Evolutionary conservation across 2,329 filamentous ascomycete genomes (phyloP).

Genomic region (Sordariomycetes sp.): DNA sequence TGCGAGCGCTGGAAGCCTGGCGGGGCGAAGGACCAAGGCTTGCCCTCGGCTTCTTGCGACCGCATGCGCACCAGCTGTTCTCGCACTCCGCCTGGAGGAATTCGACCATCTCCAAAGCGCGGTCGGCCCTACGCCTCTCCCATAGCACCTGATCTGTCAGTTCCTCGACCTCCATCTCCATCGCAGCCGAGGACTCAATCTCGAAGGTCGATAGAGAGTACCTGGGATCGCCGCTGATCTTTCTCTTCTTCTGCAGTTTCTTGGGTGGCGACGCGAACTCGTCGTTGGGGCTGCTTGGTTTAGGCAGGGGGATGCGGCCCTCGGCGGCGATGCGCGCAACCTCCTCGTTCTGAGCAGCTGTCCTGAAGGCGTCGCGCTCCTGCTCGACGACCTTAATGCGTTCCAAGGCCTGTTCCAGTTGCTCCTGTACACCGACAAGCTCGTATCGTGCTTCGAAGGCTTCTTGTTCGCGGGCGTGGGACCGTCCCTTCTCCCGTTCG

Average conservation of each 20-base stretch:
- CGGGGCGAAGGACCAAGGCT: neutral
- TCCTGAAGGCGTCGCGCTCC: conserved; percentile 67
- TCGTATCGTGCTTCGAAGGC: conserved; percentile 59
- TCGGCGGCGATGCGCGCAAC: conserved; percentile 64
- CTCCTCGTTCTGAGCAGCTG: conserved; percentile 63
- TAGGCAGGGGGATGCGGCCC: conserved; percentile 58
- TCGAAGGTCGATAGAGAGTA: conserved; percentile 38
- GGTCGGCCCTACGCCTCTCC: conserved; percentile 55
- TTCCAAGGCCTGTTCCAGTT: conserved; percentile 55
- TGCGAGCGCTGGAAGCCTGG: neutral
- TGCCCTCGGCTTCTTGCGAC: conserved; percentile 23
- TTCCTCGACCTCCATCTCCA: conserved; percentile 50
- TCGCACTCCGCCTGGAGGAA: conserved; percentile 69
- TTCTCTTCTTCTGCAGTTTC: conserved; percentile 10
- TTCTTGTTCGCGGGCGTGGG: conserved; percentile 56
- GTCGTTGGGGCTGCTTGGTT: conserved; percentile 40
- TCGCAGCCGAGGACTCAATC: conserved; percentile 44
- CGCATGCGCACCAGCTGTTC: conserved; percentile 55
- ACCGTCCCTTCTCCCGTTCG: conserved; percentile 53
- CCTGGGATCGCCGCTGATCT: conserved; percentile 22
- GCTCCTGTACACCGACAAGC: conserved; percentile 55
- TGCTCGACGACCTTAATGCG: conserved; percentile 58
- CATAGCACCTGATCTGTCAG: conserved; percentile 42
- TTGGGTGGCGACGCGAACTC: conserved; percentile 56
- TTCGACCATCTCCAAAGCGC: conserved; percentile 64